These are phyloP conservation scores for Trametes polyzona DNA, from an alignment of 1,284 basidiomycete species.

Conservation along the genomic window DNA sequence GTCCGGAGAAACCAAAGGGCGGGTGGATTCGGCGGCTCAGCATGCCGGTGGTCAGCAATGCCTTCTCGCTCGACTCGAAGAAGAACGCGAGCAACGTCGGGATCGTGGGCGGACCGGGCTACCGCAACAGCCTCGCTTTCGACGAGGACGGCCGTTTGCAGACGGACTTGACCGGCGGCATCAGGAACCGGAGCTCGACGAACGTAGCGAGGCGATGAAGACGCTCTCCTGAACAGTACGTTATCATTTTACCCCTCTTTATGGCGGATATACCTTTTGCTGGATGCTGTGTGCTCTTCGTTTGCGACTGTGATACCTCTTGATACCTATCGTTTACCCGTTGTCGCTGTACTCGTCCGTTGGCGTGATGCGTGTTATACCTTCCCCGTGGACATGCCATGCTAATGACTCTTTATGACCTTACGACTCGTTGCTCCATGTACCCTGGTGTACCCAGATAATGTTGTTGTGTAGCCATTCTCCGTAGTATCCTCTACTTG, in stretches of 20 bases:
- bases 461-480: not conserved
- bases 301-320: not conserved
- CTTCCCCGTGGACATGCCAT: not conserved
- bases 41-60: constrained; percentile 67
- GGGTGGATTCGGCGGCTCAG: constrained; percentile 78
- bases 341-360: not conserved
- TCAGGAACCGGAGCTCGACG: constrained; percentile 33
- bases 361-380: not conserved
- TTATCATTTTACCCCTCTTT: not conserved
- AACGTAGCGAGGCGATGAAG: constrained; percentile 33
- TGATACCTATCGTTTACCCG: not conserved
- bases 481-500: too few relatives aligned
- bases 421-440: not conserved
- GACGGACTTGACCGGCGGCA: constrained; percentile 26
- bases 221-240: not conserved
- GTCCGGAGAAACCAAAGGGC: constrained; percentile 57
- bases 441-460: not conserved
- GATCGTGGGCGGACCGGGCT: constrained; percentile 26
- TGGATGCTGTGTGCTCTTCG: not conserved
- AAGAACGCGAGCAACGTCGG: constrained; percentile 34
- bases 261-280: constrained; percentile 7
- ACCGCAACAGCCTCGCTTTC: constrained; percentile 33
- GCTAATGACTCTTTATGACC: not conserved
- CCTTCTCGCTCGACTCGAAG: constrained; percentile 49
- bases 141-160: constrained; percentile 35